Evolutionary conservation across 306 rosid genomes (phyloP), one percentile per base, ranked within the genome.

Genomic region (Trifolium fragiferum): DNA sequence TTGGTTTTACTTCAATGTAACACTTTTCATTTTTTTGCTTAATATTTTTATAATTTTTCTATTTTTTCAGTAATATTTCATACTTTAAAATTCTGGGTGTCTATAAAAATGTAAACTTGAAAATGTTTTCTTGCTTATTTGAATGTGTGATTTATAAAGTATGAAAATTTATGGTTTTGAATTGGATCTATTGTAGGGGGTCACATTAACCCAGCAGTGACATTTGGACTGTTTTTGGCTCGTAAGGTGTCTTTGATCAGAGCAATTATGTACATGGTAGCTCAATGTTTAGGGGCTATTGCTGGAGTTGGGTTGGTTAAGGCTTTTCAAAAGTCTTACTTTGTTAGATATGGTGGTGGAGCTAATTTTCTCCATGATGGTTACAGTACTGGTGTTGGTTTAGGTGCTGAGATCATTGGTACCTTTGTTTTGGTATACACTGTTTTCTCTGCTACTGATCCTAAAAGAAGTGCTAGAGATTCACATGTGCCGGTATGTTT

Each of bases 151-250:
- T 46, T 72, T 10, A 25, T 13, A 15, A 49, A 49, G 20, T 21
- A 19, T 10, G 6, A 49, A 20, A n/a, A 10, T 3, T 1, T 65
- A 6, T 70, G 41, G 10, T 20, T n/a, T 61, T 35, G 64, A 46
- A 23, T 3, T 18, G 23, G 54, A 61, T 68, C 12, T 4, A 13
- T 13, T 55, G 75, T 84, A 91, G 98, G 98, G 43, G 98, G 98
- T n/a, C 98, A 93, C 81, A 93, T 93, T 35, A 93, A 93, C 84
- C 98, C 98, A 67, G 98, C 98, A 3, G 98, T 90, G 82, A 93
- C 98, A 32, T 89, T 93, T 59, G 98, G 98, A 90, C 85, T 93
- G 47, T 76, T 86, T 27, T 82, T 93, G 92, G 98, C 97, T n/a
- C 87, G 98, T 5, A 93, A 93, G 87, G 94, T 93, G 82, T 93